Evolutionary conservation across 1,284 basidiomycete species (phyloP).

Genomic region (Volvariella surrecta): DNA sequence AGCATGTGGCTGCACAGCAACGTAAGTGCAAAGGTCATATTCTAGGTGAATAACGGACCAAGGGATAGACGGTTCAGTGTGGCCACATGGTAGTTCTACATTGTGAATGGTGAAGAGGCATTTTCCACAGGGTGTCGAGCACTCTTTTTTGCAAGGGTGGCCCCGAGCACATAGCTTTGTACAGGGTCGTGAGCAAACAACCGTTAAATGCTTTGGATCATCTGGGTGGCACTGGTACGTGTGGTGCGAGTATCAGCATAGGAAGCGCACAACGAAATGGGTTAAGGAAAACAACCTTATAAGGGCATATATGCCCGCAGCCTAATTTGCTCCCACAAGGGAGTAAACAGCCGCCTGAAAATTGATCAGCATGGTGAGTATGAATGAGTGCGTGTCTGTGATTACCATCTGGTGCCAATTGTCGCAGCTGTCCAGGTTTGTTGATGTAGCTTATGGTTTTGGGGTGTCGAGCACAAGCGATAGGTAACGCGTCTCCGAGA

Average conservation of each 20-base stretch:
- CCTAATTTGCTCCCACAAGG: constrained; percentile 46
- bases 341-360: constrained; percentile 51
- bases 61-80: constrained; percentile 33
- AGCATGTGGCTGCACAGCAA: constrained; percentile 33
- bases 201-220: constrained; percentile 41
- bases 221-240: constrained; percentile 56
- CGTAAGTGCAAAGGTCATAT: background rate
- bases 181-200: constrained; percentile 46
- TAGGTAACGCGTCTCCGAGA: constrained; percentile 47
- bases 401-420: constrained; percentile 50
- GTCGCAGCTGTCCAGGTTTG: constrained; percentile 42
- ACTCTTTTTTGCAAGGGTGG: constrained; percentile 55
- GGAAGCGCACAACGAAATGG: background rate
- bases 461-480: constrained; percentile 51
- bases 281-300: constrained; percentile 31
- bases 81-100: constrained; percentile 58
- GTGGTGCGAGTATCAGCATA: constrained; percentile 2
- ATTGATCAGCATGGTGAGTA: constrained; percentile 1
- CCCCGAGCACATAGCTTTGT: constrained; percentile 39
- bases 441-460: constrained; percentile 31
- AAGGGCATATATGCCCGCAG: constrained; percentile 68
- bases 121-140: constrained; percentile 45
- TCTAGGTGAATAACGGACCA: constrained; percentile 37
- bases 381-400: background rate
- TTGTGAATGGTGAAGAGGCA: constrained; percentile 41